These are phyloP conservation scores for Apiospora koreana DNA, from an alignment of 2,329 filamentous ascomycete genomes.

Conservation along the genomic window DNA sequence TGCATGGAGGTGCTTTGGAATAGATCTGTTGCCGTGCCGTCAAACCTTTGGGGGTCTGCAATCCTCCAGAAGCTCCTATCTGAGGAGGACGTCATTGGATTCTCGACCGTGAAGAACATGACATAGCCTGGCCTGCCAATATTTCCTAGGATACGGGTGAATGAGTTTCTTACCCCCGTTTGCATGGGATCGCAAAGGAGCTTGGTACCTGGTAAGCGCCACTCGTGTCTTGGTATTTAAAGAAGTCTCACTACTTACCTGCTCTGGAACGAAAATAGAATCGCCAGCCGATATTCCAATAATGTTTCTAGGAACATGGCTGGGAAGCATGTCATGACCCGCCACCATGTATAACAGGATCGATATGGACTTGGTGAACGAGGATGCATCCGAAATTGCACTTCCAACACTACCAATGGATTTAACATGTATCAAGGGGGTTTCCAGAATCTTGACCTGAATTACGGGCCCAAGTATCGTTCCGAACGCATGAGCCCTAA, in stretches of 20 bases:
- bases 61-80: slow-evolving; percentile 11
- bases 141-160: slow-evolving; percentile 16
- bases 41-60: not conserved
- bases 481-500: not conserved
- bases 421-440: not conserved
- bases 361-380: not conserved
- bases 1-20: slow-evolving; percentile 16
- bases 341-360: not conserved
- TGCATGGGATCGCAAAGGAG: slow-evolving; percentile 12
- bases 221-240: not conserved
- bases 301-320: not conserved
- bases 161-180: not conserved
- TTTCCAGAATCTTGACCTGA: not conserved
- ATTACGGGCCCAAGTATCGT: not conserved
- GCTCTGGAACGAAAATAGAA: not conserved
- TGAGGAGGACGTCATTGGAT: not conserved
- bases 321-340: not conserved
- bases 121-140: slow-evolving; percentile 14
- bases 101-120: slow-evolving; percentile 2
- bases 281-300: slow-evolving; percentile 7
- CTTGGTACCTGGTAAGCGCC: not conserved
- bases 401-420: not conserved
- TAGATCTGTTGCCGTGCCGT: slow-evolving; percentile 6
- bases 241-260: not conserved
- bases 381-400: not conserved